Base-by-base conservation (phyloP, 768 basidiomycete genomes). In the Pluteus cervinus region DNA sequence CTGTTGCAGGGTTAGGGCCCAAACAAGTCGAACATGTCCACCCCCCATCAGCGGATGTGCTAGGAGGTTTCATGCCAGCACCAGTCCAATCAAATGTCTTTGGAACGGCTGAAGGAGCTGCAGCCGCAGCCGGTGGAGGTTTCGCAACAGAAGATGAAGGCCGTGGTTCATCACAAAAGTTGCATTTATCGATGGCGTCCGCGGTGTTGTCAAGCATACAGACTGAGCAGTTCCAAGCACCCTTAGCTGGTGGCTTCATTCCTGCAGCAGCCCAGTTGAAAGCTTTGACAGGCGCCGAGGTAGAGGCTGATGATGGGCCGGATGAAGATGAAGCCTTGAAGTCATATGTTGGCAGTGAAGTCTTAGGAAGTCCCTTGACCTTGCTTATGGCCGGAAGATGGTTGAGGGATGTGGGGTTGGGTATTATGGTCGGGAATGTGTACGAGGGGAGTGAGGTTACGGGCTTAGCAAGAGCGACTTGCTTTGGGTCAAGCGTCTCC, bases 191-290 rank as follows among this genome's bases (percentile, higher is more conserved):
- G 16, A 47, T 48, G 14, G 59, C 69, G 26, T 57, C 56, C 14
- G 62, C 60, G 14, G 66, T 61, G 52, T 79, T 85, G 29, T 51
- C 44, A 36, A 79, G 47, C 52, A 57, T 61, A 43, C 86, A 88
- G 3, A 54, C 46, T 1, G 54, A 57, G 51, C 84, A 87, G 11
- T 46, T 71, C 84, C 84, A 86, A n/a, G 43, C 47, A 33, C 50
- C 48, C 15, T 47, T 55, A 31, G 46, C 50, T 4, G 76, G 71
- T 3, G 67, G 53, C 44, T 72, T 79, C 38, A 73, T 53, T 3
- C 79, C 81, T 1, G 78, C 78, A 7, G 76, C 78, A 2, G 68
- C 62, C 72, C 76, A 84, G 47, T 82, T 63, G 46, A 83, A 84
- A 22, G 62, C 62, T 28, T 63, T 59, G 26, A 56, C 46, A 26